Conservation (phyloP, 2,329 filamentous ascomycete species). For the Neophaeococcomyces aloes region DNA sequence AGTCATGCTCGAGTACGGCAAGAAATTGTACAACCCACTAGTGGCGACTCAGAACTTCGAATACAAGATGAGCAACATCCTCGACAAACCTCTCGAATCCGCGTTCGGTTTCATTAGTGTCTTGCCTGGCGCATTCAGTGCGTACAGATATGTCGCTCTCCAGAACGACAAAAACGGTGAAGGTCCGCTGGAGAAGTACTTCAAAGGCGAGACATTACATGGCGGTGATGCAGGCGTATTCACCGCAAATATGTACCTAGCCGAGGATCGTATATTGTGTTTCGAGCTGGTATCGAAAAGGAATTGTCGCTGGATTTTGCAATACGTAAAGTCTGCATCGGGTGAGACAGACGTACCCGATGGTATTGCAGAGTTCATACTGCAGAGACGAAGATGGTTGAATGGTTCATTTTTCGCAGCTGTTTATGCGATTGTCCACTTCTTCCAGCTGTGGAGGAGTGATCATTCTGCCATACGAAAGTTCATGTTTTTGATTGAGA, state of each 20-base stretch:
- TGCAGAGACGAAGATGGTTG: constrained; percentile 95
- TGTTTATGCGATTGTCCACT: constrained; percentile 87
- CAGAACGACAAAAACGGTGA: constrained; percentile 95
- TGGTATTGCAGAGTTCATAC: constrained; percentile 83
- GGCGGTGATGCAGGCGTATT: constrained; percentile 81
- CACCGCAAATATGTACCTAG: constrained; percentile 65
- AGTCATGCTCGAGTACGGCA: constrained; percentile 81
- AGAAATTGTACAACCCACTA: constrained; percentile 82
- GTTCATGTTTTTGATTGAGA: constrained; percentile 82
- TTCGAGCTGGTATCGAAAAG: constrained; percentile 88
- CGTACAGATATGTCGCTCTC: constrained; percentile 85
- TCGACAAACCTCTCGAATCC: constrained; percentile 94
- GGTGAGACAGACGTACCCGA: constrained; percentile 97
- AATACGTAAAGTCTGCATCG: constrained; percentile 95
- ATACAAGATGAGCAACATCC: constrained; percentile 99
- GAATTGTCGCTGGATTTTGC: constrained; percentile 93
- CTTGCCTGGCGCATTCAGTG: constrained; percentile 94
- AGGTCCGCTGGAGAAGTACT: constrained; percentile 91
- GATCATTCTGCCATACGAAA: constrained; percentile 82
- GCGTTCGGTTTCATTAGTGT: constrained; percentile 97
- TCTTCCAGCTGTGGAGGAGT: constrained; percentile 90
- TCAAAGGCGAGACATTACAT: constrained; percentile 92
- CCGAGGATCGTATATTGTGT: constrained; percentile 42
- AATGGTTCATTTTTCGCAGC: constrained; percentile 98
- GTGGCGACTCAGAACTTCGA: constrained; percentile 98